Base-by-base conservation (phyloP, 306 rosid genomes). In the Dicorynia guianensis region DNA sequence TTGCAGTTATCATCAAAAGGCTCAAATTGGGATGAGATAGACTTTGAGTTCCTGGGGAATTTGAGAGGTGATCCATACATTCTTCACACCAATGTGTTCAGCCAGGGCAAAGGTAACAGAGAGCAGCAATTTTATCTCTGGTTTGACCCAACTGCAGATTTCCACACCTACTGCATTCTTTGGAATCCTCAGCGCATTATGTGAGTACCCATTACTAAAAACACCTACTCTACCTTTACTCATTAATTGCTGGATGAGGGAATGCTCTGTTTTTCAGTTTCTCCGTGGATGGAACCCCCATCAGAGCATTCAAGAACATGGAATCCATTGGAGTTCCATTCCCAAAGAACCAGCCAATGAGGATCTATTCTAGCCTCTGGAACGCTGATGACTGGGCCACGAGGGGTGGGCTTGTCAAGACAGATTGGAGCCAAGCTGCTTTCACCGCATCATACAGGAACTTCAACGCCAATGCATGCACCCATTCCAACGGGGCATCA, bases 331-430 rank as follows among this genome's bases (percentile, higher is more conserved):
- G 94, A 10, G 74, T 89, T 5, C 82, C 86, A 4, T 91, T 85
- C 42, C 97, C 93, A 0, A 87, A 79, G 80, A 44, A 59, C 1
- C 94, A 91, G 17, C 63, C 91, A 2, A 89, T 91, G 94, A 84
- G 89, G 25, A 76, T 89, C 14, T 77, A 87, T 46, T 85, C 94
- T 0, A 91, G 93, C 58, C 71, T 91, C 0, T 91, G 94, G 97
- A 87, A 89, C 79, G 93, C 96, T 0, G 96, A 92, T 60, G 97
- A 92, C 34, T 92, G 93, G 97, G 97, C 97, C 4, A 92, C 96
- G 0, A 89, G 96, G 15, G 96, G 97, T 0, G 97, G 94, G 0
- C 80, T 85, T 1, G 91, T 89, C 6, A 91, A 89, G 58, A 84
- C 97, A 1, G 89, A 91, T 56, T 91, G 97, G 95, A 47, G 49